Conservation (phyloP, 805 yeast species). For the Candida corydali region DNA sequence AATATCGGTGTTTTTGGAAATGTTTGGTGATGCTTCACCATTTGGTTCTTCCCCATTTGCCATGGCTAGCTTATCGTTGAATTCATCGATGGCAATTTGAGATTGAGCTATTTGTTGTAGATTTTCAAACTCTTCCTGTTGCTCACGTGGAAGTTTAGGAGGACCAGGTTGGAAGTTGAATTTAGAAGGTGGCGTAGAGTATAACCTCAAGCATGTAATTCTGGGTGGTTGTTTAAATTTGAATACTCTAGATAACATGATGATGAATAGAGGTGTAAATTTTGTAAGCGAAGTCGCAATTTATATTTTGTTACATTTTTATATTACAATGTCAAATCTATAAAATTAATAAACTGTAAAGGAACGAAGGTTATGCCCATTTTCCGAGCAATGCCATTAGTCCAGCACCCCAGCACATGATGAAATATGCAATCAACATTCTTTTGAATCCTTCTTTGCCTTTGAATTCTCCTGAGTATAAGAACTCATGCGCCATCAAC, state of each 20-base stretch:
- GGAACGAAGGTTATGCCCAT: slow-evolving; percentile 30
- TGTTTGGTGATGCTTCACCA: slow-evolving; percentile 6
- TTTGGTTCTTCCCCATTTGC: slow-evolving; percentile 1
- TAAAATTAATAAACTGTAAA: not conserved
- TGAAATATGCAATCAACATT: slow-evolving; percentile 48
- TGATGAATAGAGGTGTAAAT: not conserved
- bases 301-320: too few relatives aligned
- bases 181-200: slow-evolving; percentile 4
- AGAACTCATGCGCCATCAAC: slow-evolving; percentile 73
- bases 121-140: slow-evolving; percentile 88
- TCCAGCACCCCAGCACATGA: slow-evolving; percentile 66
- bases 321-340: not conserved
- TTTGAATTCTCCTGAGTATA: slow-evolving; percentile 58
- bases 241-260: not conserved
- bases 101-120: slow-evolving; percentile 78
- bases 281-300: slow-evolving; percentile 2
- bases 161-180: slow-evolving; percentile 42
- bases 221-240: not conserved
- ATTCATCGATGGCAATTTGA: slow-evolving; percentile 73
- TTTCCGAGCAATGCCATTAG: slow-evolving; percentile 73
- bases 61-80: slow-evolving; percentile 42
- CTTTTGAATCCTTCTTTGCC: slow-evolving; percentile 51
- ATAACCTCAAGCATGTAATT: not conserved
- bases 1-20: slow-evolving; percentile 42
- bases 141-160: slow-evolving; percentile 70